Base-by-base conservation (phyloP, 2,329 filamentous ascomycete species). In the Pestalotiopsis fici region DNA sequence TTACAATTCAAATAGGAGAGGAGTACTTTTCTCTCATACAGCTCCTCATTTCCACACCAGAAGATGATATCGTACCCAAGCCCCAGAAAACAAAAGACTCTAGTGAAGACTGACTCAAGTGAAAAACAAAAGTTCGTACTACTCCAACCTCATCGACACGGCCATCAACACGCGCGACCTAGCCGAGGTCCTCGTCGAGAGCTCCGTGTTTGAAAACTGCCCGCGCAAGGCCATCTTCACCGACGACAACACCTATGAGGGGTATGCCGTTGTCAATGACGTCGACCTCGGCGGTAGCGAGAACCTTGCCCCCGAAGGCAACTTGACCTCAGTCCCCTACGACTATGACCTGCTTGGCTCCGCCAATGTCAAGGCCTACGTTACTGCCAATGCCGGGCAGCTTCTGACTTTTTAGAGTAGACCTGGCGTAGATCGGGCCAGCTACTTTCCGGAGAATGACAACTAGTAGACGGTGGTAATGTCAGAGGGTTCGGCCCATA, bases 121-220 rank as follows among this genome's bases (percentile, higher is more conserved):
- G n/a, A 21, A 37, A 31, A 60, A 60, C 13, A 21, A 37, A n/a
- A 57, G 55, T 27, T 60, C 57, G 9, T 60, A 60, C 57, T 60
- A 60, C 28, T 60, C 57, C 57, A 73, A 82, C 65, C 78, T 83
- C n/a, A 75, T 75, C 1, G 78, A 75, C 3, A 81, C 83, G 56
- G 86, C 83, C 28, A 83, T 88, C 78, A 87, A 88, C 78, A 83
- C 85, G 37, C 84, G 85, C 57, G 78, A 82, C 69, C 82, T 81
- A 6, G 85, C 86, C 2, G 82, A 88, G 69, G 74, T 86, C 7
- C 81, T 87, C 11, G 79, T 87, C 35, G 83, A 87, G 76, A 85
- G 83, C 66, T 82, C 82, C 66, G 70, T 72, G 18, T 77, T 77
- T 67, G 71, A 70, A 66, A 54, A 69, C 63, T 71, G 68, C 59